Evolutionary conservation across 1,284 basidiomycete species (phyloP), one percentile per base, ranked within the genome.

Genomic region (Rhodotorula mucilaginosa): DNA sequence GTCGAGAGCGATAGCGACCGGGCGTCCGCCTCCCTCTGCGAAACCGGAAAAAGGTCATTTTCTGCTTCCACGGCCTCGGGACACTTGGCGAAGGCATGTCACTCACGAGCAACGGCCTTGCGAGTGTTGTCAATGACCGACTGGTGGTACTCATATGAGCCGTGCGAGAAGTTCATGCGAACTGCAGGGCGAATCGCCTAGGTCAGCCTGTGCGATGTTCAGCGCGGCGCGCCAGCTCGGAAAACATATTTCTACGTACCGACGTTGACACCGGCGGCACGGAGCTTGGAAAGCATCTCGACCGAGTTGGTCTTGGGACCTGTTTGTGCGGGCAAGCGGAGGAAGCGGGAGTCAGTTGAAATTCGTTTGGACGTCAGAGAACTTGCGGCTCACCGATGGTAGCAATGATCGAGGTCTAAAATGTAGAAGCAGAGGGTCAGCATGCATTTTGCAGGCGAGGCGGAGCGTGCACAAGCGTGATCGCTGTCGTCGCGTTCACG

Each of bases 111-210:
- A 71, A 92, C 86, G 84, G 91, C 89, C 80, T 88, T 89, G 79
- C 93, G 88, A 64, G 93, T 91, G 85, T 97, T 97, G 85, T 97
- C 92, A 80, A 98, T 93, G 76, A 97, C 94, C 76, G 91, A 93
- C 84, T 97, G 92, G 84, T 98, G 95, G 82, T 95, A 97, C 79
- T 93, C 92, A 82, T 98, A 95, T 69, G 89, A 90, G 67, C 93
- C 93, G 88, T 97, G 93, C 67, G 93, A 96, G 82, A 96, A 96
- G 86, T 97, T 97, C 93, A 97, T 97, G 83, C 94, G 93, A 73
- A 97, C 94, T 96, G 78, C 3, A 51, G 69, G 34, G 52, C 46
- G 19, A n/a, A 18, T 16, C 8, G n/a, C n/a, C 39, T 10, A 26
- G 31, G 31, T 34, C 47, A 10, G 58, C 46, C 58, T 44, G 58